Conservation (phyloP, 345 rosid species). For the Ceriops decandra region DNA sequence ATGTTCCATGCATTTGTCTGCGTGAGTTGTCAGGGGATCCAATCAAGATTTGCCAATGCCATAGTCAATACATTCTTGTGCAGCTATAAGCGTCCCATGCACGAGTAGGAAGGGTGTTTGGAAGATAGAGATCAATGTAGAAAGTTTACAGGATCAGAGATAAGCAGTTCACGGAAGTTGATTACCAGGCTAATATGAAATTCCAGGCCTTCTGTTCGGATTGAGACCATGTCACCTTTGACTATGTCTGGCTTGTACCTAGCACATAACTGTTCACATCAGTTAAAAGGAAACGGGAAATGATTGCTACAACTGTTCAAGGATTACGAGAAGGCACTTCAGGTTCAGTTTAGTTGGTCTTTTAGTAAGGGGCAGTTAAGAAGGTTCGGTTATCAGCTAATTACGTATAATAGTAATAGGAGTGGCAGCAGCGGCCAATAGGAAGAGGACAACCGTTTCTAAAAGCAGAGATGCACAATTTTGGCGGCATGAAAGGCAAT, state of each 20-base stretch:
- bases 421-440: too few species aligned
- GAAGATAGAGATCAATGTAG: not conserved
- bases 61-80: not conserved
- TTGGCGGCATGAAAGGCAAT: too few species aligned
- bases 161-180: not conserved
- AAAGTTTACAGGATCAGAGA: too few species aligned
- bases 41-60: not conserved
- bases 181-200: slow-evolving; percentile 64
- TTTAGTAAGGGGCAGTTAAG: too few species aligned
- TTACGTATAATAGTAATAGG: too few species aligned
- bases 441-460: too few species aligned
- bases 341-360: too few species aligned
- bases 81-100: not conserved
- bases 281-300: not conserved
- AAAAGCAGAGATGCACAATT: too few species aligned
- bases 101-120: not conserved
- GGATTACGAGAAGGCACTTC: too few species aligned
- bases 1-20: too few species aligned
- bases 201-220: slow-evolving; percentile 53
- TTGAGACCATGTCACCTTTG: slow-evolving; percentile 95
- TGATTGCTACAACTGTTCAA: too few species aligned
- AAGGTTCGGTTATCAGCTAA: too few species aligned
- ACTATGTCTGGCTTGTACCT: slow-evolving; percentile 78
- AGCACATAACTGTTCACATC: not conserved
- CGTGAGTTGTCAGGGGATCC: not conserved